phyloP scores from a whole-genome alignment of 805 yeast genomes.

The Cyberlindnera meyerae region DNA sequence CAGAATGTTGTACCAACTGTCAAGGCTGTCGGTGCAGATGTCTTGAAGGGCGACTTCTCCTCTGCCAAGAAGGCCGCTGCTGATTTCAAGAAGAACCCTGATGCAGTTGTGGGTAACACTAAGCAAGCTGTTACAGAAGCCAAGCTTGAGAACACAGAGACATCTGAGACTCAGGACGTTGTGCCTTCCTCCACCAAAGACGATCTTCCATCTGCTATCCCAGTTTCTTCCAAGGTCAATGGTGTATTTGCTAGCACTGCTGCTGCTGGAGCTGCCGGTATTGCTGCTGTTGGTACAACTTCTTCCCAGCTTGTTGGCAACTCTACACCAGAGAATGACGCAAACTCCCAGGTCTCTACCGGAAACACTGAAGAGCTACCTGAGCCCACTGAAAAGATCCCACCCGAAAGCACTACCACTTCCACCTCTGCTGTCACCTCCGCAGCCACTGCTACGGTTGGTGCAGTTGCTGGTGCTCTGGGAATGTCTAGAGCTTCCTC shows the following conservation, averaged over 20 bases:
- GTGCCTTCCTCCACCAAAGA: neutral
- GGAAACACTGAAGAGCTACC: too few relatives aligned
- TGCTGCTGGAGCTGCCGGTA: neutral
- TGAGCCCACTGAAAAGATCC: too few relatives aligned
- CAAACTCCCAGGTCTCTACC: too few relatives aligned
- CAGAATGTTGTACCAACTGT: conserved; percentile 26
- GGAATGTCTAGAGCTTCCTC: neutral
- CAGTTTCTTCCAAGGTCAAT: neutral
- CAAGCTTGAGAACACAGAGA: too few relatives aligned
- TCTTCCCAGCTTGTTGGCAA: too few relatives aligned
- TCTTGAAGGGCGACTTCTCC: conserved; percentile 23
- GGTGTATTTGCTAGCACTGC: neutral
- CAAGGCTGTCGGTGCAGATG: conserved; percentile 14
- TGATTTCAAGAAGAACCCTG: conserved; percentile 4
- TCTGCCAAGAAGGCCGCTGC: conserved; percentile 8
- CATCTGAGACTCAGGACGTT: too few relatives aligned
- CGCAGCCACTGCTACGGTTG: too few relatives aligned
- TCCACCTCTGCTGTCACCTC: neutral
- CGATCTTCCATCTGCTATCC: too few relatives aligned
- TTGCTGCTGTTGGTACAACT: conserved; percentile 1
- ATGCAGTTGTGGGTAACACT: conserved; percentile 7
- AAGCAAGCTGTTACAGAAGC: conserved; percentile 5
- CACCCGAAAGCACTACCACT: too few relatives aligned
- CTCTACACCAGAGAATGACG: too few relatives aligned
- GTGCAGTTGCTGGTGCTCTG: neutral